Conservation (phyloP, 2,329 filamentous ascomycete species). For the Colletotrichum sp. region DNA sequence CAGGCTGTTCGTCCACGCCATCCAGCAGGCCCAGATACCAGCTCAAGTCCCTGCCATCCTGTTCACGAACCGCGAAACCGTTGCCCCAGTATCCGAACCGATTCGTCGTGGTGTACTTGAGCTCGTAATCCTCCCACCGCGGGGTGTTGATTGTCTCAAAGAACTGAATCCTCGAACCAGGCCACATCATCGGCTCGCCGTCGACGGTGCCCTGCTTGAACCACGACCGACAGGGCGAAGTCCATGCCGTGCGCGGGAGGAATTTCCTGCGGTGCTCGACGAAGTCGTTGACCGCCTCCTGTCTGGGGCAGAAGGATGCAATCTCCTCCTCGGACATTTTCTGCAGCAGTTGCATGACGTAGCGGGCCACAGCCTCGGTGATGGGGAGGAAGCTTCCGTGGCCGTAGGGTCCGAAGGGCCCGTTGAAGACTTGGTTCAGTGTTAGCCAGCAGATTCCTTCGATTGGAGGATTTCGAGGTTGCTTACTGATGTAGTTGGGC, state of each 20-base stretch:
- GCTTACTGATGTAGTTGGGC: constrained; percentile 28
- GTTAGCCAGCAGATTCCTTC: not conserved
- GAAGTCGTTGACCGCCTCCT: constrained; percentile 32
- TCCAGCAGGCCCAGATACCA: constrained; percentile 26
- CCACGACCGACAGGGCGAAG: constrained; percentile 28
- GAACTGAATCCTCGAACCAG: constrained; percentile 28
- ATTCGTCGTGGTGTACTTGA: constrained; percentile 25
- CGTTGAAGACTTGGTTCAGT: constrained; percentile 25
- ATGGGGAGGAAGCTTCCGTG: constrained; percentile 29
- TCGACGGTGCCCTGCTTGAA: constrained; percentile 30
- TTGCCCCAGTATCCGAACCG: constrained; percentile 30
- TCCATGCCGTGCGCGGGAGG: constrained; percentile 28
- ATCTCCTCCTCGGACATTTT: constrained; percentile 30
- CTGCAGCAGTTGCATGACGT: constrained; percentile 34
- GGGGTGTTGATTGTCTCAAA: constrained; percentile 28
- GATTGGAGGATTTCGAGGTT: not conserved
- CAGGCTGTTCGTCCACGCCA: constrained; percentile 24
- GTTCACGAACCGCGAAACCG: constrained; percentile 22
- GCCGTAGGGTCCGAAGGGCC: constrained; percentile 28
- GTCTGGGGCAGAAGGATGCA: constrained; percentile 25
- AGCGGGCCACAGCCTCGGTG: constrained; percentile 27
- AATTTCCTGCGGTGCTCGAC: constrained; percentile 33
- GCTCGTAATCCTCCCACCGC: constrained; percentile 30
- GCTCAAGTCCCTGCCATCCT: constrained; percentile 22
- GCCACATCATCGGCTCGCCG: constrained; percentile 30